Conservation (phyloP, 1,284 basidiomycete species). For the Cutaneotrichosporon cutaneum region DNA sequence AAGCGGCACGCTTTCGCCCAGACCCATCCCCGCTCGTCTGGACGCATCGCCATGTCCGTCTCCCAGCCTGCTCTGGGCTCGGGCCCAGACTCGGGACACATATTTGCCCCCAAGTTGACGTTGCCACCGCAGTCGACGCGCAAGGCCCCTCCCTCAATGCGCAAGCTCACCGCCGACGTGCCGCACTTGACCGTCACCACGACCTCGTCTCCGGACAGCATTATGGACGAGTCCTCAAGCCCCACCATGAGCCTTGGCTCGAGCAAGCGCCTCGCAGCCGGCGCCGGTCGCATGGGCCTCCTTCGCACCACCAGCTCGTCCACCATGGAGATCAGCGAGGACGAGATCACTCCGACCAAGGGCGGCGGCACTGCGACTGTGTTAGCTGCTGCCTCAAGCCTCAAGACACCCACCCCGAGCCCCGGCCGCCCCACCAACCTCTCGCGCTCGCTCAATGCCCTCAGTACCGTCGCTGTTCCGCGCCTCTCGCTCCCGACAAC, state of each 20-base stretch:
- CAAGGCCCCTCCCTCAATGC: slow-evolving; percentile 26
- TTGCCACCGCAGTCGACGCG: slow-evolving; percentile 21
- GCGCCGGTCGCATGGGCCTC: slow-evolving; percentile 32
- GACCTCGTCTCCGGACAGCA: slow-evolving; percentile 45
- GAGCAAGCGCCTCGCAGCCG: slow-evolving; percentile 6
- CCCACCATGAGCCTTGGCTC: slow-evolving; percentile 41
- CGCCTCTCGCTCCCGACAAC: slow-evolving; percentile 51
- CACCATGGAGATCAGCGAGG: slow-evolving; percentile 44
- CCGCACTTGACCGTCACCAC: slow-evolving; percentile 41
- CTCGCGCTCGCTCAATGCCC: slow-evolving; percentile 10
- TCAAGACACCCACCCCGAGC: slow-evolving; percentile 34
- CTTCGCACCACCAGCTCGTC: slow-evolving; percentile 39
- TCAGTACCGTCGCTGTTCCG: slow-evolving; percentile 28
- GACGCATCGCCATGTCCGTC: slow-evolving; percentile 20
- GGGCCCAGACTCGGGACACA: neutral
- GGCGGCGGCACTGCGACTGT: slow-evolving; percentile 27
- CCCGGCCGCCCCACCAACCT: slow-evolving; percentile 17
- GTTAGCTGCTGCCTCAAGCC: slow-evolving; percentile 14
- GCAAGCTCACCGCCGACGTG: slow-evolving; percentile 16
- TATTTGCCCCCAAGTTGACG: slow-evolving; percentile 13
- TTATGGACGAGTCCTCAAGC: slow-evolving; percentile 41
- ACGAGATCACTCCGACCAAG: slow-evolving; percentile 53
- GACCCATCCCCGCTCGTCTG: slow-evolving; percentile 13
- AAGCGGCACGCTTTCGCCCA: slow-evolving; percentile 48
- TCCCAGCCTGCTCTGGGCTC: slow-evolving; percentile 21